phyloP scores from a whole-genome alignment of 805 yeast species.

The Zygoascus tannicola region DNA sequence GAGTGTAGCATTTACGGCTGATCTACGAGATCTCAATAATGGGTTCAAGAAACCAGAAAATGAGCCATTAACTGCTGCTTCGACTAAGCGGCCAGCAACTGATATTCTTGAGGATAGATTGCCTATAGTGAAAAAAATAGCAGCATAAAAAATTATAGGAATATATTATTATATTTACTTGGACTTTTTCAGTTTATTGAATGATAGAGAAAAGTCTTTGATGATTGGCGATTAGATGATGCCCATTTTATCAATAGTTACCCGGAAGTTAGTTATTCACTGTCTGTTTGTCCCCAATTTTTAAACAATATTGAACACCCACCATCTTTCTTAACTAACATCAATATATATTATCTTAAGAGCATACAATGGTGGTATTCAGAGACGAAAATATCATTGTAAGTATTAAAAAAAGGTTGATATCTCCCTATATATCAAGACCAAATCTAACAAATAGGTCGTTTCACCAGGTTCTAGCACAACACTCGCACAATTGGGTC shows the following conservation, averaged over 20 bases:
- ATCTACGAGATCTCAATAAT: conserved; percentile 33
- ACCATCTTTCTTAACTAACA: neutral
- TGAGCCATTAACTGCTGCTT: neutral
- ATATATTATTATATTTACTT: neutral
- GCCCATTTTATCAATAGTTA: too few species aligned
- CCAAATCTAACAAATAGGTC: conserved; percentile 29
- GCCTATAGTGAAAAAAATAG: neutral
- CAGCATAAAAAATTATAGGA: neutral
- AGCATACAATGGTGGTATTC: conserved; percentile 24
- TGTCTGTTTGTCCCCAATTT: neutral
- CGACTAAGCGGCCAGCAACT: neutral
- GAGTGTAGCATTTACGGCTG: conserved; percentile 84
- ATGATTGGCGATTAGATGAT: too few species aligned
- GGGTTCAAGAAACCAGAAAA: conserved; percentile 8
- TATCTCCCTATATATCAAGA: neutral
- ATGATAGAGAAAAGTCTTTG: too few species aligned
- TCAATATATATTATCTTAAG: neutral
- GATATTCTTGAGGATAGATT: neutral
- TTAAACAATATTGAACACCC: neutral
- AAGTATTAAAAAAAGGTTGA: conserved; percentile 5
- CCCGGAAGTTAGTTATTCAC: too few species aligned
- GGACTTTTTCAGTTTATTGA: too few species aligned
- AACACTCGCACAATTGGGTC: conserved; percentile 72
- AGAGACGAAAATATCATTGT: conserved; percentile 33
- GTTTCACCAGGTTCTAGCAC: conserved; percentile 71